phyloP scores from a whole-genome alignment of 805 yeast genomes.

The Cyberlindnera amylophila region DNA sequence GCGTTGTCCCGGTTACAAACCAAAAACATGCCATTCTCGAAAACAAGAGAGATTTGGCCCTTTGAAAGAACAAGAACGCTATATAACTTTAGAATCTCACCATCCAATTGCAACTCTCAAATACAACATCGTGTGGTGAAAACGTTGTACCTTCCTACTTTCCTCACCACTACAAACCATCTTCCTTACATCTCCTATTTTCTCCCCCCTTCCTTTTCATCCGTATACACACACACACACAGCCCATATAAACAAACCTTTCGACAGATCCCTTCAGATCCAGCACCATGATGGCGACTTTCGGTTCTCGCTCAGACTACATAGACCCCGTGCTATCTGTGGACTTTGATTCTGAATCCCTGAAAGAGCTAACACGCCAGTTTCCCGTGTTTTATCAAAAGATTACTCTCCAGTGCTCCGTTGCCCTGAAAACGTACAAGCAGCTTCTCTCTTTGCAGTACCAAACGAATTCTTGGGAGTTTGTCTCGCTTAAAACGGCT shows the following conservation, averaged over 20 bases:
- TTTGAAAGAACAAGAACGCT: not conserved
- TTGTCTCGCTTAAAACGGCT: constrained; percentile 28
- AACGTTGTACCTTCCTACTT: not conserved
- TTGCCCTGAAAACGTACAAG: constrained; percentile 26
- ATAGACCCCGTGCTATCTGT: constrained; percentile 21
- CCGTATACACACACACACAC: no score
- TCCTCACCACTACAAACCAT: not conserved
- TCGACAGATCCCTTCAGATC: no score
- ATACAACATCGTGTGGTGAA: no score
- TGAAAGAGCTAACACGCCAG: constrained; percentile 10
- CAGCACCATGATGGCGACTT: no score
- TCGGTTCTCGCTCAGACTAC: no score
- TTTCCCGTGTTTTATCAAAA: constrained; percentile 15
- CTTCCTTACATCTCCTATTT: not conserved
- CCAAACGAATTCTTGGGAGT: constrained; percentile 32
- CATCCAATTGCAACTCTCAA: no score
- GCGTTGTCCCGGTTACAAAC: no score
- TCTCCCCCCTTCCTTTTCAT: no score
- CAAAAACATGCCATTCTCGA: constrained; percentile 2
- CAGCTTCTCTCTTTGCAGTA: constrained; percentile 27
- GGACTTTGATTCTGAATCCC: constrained; percentile 10
- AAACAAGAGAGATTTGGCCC: not conserved
- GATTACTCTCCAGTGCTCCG: constrained; percentile 26
- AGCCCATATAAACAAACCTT: no score
- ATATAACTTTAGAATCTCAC: no score